Conservation (phyloP, 2,329 filamentous ascomycete genomes). For the Hansfordia pulvinata region DNA sequence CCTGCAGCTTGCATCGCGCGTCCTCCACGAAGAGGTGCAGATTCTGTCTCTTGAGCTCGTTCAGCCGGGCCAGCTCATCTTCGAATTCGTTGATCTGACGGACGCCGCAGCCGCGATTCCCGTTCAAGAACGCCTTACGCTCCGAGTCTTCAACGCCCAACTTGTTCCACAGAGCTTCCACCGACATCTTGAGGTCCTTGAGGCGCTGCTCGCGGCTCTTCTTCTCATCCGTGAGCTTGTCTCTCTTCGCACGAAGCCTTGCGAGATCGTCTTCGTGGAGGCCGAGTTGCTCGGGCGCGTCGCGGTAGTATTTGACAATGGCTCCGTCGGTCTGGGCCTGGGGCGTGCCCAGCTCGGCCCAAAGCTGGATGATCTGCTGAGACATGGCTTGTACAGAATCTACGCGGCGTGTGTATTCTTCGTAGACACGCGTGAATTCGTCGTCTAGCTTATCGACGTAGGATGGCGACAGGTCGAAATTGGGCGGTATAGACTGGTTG, state of each 20-base stretch:
- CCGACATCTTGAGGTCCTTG: constrained; percentile 59
- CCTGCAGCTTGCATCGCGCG: constrained; percentile 77
- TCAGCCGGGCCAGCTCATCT: constrained; percentile 73
- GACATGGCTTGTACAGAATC: constrained; percentile 59
- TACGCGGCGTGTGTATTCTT: constrained; percentile 83
- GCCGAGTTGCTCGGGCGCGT: constrained; percentile 86
- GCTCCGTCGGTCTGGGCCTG: constrained; percentile 80
- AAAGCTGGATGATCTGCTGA: constrained; percentile 83
- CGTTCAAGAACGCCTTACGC: constrained; percentile 71
- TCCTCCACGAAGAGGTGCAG: constrained; percentile 94
- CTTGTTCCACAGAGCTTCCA: constrained; percentile 84
- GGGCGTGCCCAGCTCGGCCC: constrained; percentile 89
- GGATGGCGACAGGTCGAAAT: constrained; percentile 81
- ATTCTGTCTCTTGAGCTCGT: constrained; percentile 90
- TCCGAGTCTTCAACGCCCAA: constrained; percentile 73
- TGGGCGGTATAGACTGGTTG: constrained; percentile 63
- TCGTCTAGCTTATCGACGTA: constrained; percentile 79
- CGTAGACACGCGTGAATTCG: constrained; percentile 90
- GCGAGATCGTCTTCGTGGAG: constrained; percentile 77
- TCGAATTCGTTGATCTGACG: constrained; percentile 93
- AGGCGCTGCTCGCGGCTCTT: constrained; percentile 64
- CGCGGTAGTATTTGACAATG: constrained; percentile 81
- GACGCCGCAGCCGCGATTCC: constrained; percentile 81
- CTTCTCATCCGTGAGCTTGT: constrained; percentile 83
- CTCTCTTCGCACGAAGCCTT: constrained; percentile 58